phyloP scores from a whole-genome alignment of 2,329 filamentous ascomycete species.

The Arthrobotrys entomopaga region DNA sequence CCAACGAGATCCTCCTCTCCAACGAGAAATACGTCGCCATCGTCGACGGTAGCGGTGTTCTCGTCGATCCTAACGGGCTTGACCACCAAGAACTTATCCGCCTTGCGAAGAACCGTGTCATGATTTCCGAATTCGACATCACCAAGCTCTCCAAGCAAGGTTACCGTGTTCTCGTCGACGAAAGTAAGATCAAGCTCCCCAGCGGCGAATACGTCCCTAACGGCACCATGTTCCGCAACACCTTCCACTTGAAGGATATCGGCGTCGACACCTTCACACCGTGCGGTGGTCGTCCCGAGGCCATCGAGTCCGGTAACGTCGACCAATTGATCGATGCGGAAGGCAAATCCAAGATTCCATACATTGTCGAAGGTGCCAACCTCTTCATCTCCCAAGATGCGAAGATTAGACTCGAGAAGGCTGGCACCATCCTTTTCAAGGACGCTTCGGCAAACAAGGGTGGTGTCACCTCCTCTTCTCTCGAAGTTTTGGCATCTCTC shows the following conservation, averaged over 20 bases:
- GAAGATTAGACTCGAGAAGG: conserved; percentile 91
- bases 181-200: conserved; percentile 86
- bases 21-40: conserved; percentile 96
- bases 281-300: conserved; percentile 94
- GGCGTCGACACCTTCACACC: conserved; percentile 91
- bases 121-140: conserved; percentile 87
- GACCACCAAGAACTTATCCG: conserved; percentile 83
- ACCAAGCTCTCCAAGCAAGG: conserved; percentile 86
- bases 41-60: conserved; percentile 94
- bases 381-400: conserved; percentile 99
- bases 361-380: conserved; percentile 97
- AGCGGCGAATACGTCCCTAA: conserved; percentile 87
- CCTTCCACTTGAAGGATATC: conserved; percentile 86
- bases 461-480: conserved; percentile 94
- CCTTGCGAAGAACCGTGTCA: conserved; percentile 84
- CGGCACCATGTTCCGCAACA: conserved; percentile 95
- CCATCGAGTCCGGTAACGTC: conserved; percentile 89
- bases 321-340: conserved; percentile 84
- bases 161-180: conserved; percentile 91
- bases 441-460: conserved; percentile 99
- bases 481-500: conserved; percentile 92
- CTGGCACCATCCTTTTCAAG: conserved; percentile 96
- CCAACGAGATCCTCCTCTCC: conserved; percentile 95
- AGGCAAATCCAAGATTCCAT: conserved; percentile 86
- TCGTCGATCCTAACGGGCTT: conserved; percentile 90